These are phyloP conservation scores for Aeschynomene evenia DNA, from an alignment of 306 rosid genomes.

Conservation along the genomic window DNA sequence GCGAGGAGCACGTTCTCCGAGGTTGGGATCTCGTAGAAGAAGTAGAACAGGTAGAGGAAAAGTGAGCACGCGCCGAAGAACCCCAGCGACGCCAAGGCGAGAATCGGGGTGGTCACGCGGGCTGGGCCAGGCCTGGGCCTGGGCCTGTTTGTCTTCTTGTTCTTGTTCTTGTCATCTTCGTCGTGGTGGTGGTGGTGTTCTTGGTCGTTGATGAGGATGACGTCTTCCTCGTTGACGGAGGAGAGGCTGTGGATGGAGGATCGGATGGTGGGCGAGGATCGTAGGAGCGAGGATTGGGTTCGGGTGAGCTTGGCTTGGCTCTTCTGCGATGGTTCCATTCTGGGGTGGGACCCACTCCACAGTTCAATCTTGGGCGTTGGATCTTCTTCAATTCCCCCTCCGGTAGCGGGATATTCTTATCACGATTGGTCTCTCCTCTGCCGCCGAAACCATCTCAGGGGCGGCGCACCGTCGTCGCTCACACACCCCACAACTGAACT, in stretches of 20 bases:
- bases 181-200: conserved; percentile 49
- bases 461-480: conserved; percentile 14
- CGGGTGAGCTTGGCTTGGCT: conserved; percentile 74
- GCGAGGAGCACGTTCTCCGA: conserved; percentile 80
- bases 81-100: conserved; percentile 38
- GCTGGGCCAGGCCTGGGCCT: neutral
- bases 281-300: conserved; percentile 84
- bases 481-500: neutral
- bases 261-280: conserved; percentile 85
- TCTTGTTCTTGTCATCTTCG: conserved; percentile 40
- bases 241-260: conserved; percentile 87
- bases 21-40: conserved; percentile 55
- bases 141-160: conserved; percentile 23
- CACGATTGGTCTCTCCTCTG: conserved; percentile 22
- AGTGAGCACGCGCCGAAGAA: conserved; percentile 45
- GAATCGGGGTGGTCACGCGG: conserved; percentile 38
- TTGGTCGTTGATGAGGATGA: conserved; percentile 8
- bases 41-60: conserved; percentile 46
- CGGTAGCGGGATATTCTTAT: conserved; percentile 55
- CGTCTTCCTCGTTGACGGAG: conserved; percentile 62
- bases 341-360: neutral
- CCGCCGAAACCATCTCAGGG: conserved; percentile 61
- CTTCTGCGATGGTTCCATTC: conserved; percentile 74
- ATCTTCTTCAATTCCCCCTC: conserved; percentile 29
- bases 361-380: conserved; percentile 27